Percentiles rank a stretch among this genome's conserved stretches.
phyloP scores from a whole-genome alignment of 768 basidiomycete species.

The Dacryopinax primogenitus region DNA sequence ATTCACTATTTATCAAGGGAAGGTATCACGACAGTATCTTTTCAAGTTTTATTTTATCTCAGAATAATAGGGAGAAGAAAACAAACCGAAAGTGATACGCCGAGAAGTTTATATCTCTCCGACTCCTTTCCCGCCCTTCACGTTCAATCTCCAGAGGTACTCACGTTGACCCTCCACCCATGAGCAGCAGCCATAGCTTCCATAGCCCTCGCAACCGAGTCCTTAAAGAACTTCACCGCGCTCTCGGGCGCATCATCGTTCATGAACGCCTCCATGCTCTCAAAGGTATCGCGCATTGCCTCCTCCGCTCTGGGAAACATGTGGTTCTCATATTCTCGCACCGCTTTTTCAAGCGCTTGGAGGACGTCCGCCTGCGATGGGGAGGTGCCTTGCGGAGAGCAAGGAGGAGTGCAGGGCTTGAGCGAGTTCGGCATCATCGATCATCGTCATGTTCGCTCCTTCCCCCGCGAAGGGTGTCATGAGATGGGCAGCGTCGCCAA shows the following conservation, averaged over 20 bases:
- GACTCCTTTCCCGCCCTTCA: too few relatives aligned
- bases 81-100: too few relatives aligned
- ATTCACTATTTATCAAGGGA: too few relatives aligned
- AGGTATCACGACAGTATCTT: too few relatives aligned
- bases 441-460: constrained; percentile 18
- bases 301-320: not conserved
- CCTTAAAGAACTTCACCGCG: not conserved
- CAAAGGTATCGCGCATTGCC: constrained; percentile 7
- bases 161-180: too few relatives aligned
- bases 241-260: not conserved
- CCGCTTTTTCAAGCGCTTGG: not conserved
- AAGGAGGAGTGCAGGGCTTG: not conserved
- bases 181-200: too few relatives aligned
- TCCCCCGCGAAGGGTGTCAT: constrained; percentile 22
- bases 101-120: too few relatives aligned
- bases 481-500: constrained; percentile 21
- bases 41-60: too few relatives aligned
- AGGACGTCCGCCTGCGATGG: not conserved
- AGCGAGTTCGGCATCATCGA: not conserved
- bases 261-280: constrained; percentile 12
- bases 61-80: too few relatives aligned
- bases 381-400: not conserved
- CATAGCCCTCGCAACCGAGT: too few relatives aligned
- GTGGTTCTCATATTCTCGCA: not conserved
- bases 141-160: too few relatives aligned